Evolutionary conservation across 192 early-diverging fungal genomes (phyloP), one percentile per base, ranked within the genome.

Genomic region (Coemansia sp.): DNA sequence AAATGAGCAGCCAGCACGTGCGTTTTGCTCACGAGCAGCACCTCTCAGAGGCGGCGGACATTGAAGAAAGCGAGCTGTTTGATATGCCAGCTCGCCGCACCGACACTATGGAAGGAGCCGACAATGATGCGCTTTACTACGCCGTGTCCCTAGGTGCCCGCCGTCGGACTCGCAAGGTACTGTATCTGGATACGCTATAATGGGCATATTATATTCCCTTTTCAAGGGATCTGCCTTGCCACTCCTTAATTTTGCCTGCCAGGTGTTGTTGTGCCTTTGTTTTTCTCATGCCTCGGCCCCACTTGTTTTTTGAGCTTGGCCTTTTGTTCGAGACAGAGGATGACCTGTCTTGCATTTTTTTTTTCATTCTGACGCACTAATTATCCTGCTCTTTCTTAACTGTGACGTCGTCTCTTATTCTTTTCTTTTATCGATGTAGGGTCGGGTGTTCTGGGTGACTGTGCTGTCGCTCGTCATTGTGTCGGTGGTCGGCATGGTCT

Each of bases 11-110:
- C 52, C 55, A 26, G n/a, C 70, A 46, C 14, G 79, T 71, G 57
- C 79, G 62, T n/a, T 72, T 77, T 63, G 59, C 62, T 46, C 64
- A 59, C 59, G 70, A 72, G 60, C 64, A 37, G 50, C 65, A 55
- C 30, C 57, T 62, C 42, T 70, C 68, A 1, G 68, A 69, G 21
- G 73, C 70, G 6, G 72, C 68, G 37, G 79, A 82, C 66, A 62
- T 76, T 58, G 79, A 81, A 28, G 74, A 82, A 75, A 77, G 76
- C 59, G 78, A 70, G 73, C 62, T 82, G 40, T 77, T 82, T 46
- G 79, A 77, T 32, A 40, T 53, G 52, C 40, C 62, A 2, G 19
- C 70, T 33, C 66, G 69, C 39, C 66, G 49, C 30, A 42, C 65
- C 3, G 64, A 68, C 21, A 49, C 69, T 11, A 59, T 82, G 68